These are phyloP conservation scores for Coniosporium apollinis DNA, from an alignment of 495 filamentous ascomycete species.

Conservation along the genomic window DNA sequence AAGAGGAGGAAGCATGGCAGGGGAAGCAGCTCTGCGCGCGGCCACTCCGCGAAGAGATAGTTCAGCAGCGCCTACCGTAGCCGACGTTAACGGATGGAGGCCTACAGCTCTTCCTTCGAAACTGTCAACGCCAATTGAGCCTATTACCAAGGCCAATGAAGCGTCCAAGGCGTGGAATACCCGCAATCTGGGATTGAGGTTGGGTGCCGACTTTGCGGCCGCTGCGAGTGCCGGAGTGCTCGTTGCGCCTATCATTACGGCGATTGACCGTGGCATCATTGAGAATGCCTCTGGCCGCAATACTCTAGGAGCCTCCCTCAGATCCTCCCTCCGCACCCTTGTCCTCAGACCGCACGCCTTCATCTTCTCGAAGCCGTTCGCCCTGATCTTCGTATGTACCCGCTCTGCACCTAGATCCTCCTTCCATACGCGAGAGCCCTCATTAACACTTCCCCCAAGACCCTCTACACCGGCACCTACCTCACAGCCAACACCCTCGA, in stretches of 20 bases:
- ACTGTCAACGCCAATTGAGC: too few relatives aligned
- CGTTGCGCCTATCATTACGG: constrained; percentile 73
- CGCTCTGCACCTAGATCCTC: background rate
- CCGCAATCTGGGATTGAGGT: constrained; percentile 44
- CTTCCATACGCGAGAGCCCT: background rate
- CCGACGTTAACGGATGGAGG: too few relatives aligned
- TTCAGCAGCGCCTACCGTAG: too few relatives aligned
- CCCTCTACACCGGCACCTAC: constrained; percentile 83
- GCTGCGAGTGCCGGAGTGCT: constrained; percentile 64
- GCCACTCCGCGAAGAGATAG: too few relatives aligned
- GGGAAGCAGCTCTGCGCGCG: too few relatives aligned
- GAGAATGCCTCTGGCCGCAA: constrained; percentile 79
- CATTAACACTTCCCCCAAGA: constrained; percentile 4
- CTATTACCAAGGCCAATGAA: too few relatives aligned
- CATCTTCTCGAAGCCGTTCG: constrained; percentile 66
- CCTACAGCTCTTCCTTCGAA: too few relatives aligned
- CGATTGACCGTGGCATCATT: constrained; percentile 89
- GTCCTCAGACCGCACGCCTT: constrained; percentile 50
- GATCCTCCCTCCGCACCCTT: constrained; percentile 43
- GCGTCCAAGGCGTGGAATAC: constrained; percentile 63
- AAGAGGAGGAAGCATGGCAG: too few relatives aligned
- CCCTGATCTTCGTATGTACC: constrained; percentile 48
- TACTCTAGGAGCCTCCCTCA: constrained; percentile 51
- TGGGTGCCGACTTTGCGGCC: constrained; percentile 56
- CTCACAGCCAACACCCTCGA: constrained; percentile 79